Conservation (phyloP, 2,329 filamentous ascomycete species). For the Apiospora saccharicola region DNA sequence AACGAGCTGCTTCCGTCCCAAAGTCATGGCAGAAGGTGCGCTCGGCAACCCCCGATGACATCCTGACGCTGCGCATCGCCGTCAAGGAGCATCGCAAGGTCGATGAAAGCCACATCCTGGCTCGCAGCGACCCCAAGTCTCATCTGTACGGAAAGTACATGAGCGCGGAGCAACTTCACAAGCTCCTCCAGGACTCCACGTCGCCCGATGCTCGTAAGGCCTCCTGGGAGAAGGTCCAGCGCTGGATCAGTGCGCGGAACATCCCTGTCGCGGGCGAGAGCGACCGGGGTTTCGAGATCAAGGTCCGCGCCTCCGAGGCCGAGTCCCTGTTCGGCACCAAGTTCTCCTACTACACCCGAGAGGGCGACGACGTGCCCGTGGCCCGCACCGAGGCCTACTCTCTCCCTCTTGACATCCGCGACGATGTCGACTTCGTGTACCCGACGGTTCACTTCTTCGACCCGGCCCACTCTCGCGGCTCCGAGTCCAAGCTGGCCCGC, state of each 20-base stretch:
- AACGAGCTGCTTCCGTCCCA: not conserved
- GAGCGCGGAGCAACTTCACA: not conserved
- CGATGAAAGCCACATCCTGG: slow-evolving; percentile 6
- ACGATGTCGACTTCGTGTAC: slow-evolving; percentile 24
- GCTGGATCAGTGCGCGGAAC: slow-evolving; percentile 14
- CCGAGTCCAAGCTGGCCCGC: not conserved
- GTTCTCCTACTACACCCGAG: slow-evolving; percentile 21
- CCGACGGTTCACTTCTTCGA: slow-evolving; percentile 23
- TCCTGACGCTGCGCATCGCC: slow-evolving; percentile 20
- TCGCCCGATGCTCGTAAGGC: not conserved
- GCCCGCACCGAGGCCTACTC: slow-evolving; percentile 24
- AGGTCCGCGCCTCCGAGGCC: not conserved
- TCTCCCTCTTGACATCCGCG: not conserved
- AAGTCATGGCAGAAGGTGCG: slow-evolving; percentile 2
- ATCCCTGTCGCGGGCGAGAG: not conserved
- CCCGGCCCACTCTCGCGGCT: not conserved
- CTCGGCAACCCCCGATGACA: not conserved
- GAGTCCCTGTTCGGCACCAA: slow-evolving; percentile 9
- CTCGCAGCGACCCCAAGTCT: slow-evolving; percentile 12
- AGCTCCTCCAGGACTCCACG: not conserved
- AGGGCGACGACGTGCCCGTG: not conserved
- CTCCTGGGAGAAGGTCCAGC: slow-evolving; percentile 14
- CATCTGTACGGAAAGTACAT: slow-evolving; percentile 5
- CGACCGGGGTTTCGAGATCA: slow-evolving; percentile 19
- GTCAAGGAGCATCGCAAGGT: slow-evolving; percentile 20